A percentile compares a stretch with the other conserved stretches of the same genome.
Conservation (phyloP, 495 filamentous ascomycete species). For the Emericellopsis terricola region DNA sequence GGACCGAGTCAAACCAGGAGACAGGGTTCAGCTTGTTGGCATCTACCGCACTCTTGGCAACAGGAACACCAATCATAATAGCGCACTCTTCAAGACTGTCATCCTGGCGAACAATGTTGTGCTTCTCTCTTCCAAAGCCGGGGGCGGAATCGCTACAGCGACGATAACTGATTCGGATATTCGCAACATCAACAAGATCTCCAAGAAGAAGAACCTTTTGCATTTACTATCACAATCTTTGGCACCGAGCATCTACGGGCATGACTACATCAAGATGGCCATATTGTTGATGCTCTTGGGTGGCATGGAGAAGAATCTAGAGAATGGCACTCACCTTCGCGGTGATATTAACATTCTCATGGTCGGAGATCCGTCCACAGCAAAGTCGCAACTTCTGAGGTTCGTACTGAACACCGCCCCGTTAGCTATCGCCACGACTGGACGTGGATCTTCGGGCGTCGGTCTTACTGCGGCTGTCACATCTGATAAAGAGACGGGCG, state of each 20-base stretch:
- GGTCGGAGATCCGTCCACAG: conserved; percentile 97
- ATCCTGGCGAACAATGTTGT: conserved; percentile 92
- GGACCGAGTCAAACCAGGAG: conserved; percentile 85
- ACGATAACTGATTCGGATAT: conserved; percentile 96
- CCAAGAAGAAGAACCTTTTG: conserved; percentile 91
- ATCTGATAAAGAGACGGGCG: conserved; percentile 91
- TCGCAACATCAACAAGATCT: conserved; percentile 92
- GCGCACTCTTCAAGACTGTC: conserved; percentile 81
- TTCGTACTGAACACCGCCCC: conserved; percentile 97
- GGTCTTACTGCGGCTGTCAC: conserved; percentile 97
- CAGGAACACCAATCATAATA: conserved; percentile 71
- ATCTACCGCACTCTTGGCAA: conserved; percentile 89
- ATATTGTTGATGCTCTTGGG: conserved; percentile 95
- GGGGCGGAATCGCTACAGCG: conserved; percentile 81
- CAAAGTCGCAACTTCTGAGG: conserved; percentile 91
- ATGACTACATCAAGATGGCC: conserved; percentile 96
- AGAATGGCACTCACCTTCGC: conserved; percentile 93
- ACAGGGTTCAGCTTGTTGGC: conserved; percentile 89
- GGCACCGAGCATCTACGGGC: conserved; percentile 94
- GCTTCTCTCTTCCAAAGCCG: conserved; percentile 85
- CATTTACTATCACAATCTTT: conserved; percentile 88
- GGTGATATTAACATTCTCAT: conserved; percentile 99
- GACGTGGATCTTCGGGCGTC: conserved; percentile 91
- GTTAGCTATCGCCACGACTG: conserved; percentile 91
- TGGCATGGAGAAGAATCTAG: conserved; percentile 96